Evolutionary conservation across 345 rosid species (phyloP), one percentile per base, ranked within the genome.

Genomic region (Moricandia moricandioides): DNA sequence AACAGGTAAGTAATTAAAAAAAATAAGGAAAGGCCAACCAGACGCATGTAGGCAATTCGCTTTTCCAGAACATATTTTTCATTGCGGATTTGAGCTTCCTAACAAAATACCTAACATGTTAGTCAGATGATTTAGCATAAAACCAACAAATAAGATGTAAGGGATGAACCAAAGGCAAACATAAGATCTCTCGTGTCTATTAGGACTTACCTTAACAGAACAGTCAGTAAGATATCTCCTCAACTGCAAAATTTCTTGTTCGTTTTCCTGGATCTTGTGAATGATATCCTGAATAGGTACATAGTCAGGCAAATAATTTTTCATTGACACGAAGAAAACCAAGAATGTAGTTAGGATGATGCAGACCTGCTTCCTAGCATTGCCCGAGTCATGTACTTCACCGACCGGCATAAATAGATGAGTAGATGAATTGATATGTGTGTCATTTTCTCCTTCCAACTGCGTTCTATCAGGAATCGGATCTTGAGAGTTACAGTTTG

Each of bases 11-110:
- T 45, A 45, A 43, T 2, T 14, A 47, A 13, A 47, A n/a, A 47
- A 8, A 47, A 47, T n/a, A n/a, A n/a, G 24, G 55, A 49, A 16
- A 49, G 24, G 55, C 55, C 24, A 49, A 49, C 55, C 55, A 49
- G 24, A 14, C 55, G 55, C 55, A 49, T 49, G 55, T 49, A 16
- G 18, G 55, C 55, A 49, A 90, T 87, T 67, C 96, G 91, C 85
- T 92, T 95, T 83, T 92, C 97, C 83, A 90, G 72, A 77, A 88
- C 83, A 85, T 82, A 86, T 62, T 90, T 95, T 74, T 95, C 99
- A 64, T 83, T 92, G 67, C 86, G 86, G 76, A 86, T 85, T 87
- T 85, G 91, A 35, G 96, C 85, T 87, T 90, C 99, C 99, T 95
- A 77, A 9, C 73, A 70, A 56, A 66, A 79, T 12, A 64, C 54